Conservation (phyloP, 345 rosid species). For the rapeseed (Brassica napus) region DNA sequence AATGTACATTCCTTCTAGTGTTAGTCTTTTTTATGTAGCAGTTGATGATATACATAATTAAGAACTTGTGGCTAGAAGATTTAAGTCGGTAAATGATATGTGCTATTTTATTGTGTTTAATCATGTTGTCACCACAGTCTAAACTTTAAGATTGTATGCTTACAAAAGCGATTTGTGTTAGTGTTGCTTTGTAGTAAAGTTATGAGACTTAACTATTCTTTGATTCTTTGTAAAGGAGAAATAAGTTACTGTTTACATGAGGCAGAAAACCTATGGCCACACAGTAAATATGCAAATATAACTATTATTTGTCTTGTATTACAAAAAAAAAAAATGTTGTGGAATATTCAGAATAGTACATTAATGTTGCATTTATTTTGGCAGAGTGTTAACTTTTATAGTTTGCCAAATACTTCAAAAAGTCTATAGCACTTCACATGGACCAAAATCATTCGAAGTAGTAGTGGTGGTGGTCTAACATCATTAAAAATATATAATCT, state of each 20-base stretch:
- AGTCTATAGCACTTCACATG: slow-evolving; percentile 32
- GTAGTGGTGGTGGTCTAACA: slow-evolving; percentile 35
- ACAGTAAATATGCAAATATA: not conserved
- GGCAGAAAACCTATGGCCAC: not conserved
- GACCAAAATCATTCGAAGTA: slow-evolving; percentile 35
- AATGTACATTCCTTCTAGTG: slow-evolving; percentile 20
- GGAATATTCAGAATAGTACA: not conserved
- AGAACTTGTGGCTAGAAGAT: not conserved
- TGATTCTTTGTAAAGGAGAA: not conserved
- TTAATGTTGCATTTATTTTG: not conserved
- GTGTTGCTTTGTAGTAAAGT: not conserved
- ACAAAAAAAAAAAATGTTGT: not conserved
- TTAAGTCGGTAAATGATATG: not conserved
- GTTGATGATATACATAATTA: not conserved
- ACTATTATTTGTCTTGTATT: not conserved
- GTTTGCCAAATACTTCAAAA: slow-evolving; percentile 17
- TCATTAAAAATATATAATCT: slow-evolving; percentile 17
- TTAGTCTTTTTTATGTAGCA: not conserved
- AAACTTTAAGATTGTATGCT: not conserved
- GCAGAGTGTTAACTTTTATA: not conserved
- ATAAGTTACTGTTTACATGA: not conserved
- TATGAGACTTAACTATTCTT: not conserved
- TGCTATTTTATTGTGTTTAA: not conserved
- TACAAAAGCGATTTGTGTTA: not conserved
- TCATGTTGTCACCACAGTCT: slow-evolving; percentile 6